These are phyloP conservation scores for Lolium multiflorum DNA, from an alignment of 176 grass and related monocot species.

Conservation along the genomic window DNA sequence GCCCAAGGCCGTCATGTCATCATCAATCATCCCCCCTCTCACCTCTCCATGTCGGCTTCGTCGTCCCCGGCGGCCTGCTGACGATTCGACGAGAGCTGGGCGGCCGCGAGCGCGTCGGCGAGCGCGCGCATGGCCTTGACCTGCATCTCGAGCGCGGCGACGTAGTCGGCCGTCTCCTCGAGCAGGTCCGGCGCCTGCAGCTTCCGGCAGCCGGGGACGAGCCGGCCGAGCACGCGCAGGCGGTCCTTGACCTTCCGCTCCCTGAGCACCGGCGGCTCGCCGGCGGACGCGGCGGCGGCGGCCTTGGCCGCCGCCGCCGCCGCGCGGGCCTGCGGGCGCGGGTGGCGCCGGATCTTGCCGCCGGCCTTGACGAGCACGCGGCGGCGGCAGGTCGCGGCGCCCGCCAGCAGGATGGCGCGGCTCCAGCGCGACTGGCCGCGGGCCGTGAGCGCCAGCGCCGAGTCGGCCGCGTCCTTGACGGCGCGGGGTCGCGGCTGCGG, in stretches of 20 bases:
- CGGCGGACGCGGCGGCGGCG: background rate
- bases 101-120: slow-evolving; percentile 71
- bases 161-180: slow-evolving; percentile 90
- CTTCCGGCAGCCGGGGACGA: slow-evolving; percentile 94
- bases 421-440: slow-evolving; percentile 90
- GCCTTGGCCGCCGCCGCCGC: slow-evolving; percentile 7
- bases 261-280: slow-evolving; percentile 22
- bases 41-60: slow-evolving; percentile 46
- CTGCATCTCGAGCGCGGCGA: slow-evolving; percentile 97
- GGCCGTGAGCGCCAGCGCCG: slow-evolving; percentile 88
- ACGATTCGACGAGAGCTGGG: slow-evolving; percentile 50
- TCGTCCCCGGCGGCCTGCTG: background rate
- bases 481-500: slow-evolving; percentile 45
- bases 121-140: slow-evolving; percentile 88
- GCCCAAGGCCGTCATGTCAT: background rate
- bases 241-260: slow-evolving; percentile 77
- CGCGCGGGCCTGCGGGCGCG: slow-evolving; percentile 38
- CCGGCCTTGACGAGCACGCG: slow-evolving; percentile 80
- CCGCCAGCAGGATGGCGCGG: slow-evolving; percentile 84
- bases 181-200: slow-evolving; percentile 74
- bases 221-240: slow-evolving; percentile 71
- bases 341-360: slow-evolving; percentile 54
- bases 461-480: slow-evolving; percentile 85
- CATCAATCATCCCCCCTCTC: slow-evolving; percentile 34
- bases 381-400: slow-evolving; percentile 48